Evolutionary conservation across 2,329 filamentous ascomycete genomes (phyloP), one percentile per base, ranked within the genome.

Genomic region (Incumbomyces delicatus): DNA sequence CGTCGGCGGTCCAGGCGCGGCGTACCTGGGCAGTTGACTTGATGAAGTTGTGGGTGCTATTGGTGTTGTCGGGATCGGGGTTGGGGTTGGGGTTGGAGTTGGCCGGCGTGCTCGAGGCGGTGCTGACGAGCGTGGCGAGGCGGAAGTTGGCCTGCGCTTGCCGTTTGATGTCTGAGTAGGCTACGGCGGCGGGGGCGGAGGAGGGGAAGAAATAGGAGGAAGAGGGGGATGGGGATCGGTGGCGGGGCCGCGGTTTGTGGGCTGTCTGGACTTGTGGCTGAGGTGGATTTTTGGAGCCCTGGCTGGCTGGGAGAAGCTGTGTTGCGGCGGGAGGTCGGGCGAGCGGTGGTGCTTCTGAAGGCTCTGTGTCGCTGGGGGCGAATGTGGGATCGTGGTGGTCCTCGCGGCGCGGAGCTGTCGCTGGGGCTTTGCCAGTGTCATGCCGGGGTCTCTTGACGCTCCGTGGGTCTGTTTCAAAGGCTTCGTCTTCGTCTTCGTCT

Each of bases 1-100:
- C 71, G 8, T 54, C 57, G 1, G 56, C 50, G 1, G 63, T 63
- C 67, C 67, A 74, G 4, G 44, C 20, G 32, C 39, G 34, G 37
- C 57, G 46, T 8, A 43, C 40, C 45, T 58, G 61, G 36, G n/a
- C n/a, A n/a, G 60, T 13, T 16, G 17, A 18, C n/a, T 18, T 12
- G 6, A 37, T 12, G 6, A 16, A 22, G n/a, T 10, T 44, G 42
- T n/a, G 5, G 12, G 2, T 34, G 33, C 7, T 37, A 41, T 11
- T n/a, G 13, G 18, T 16, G 12, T 44, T 35, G 41, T 17, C 12
- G 30, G 6, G 41, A 34, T 44, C 30, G 10, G n/a, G 27, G n/a
- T 12, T 17, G 16, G 17, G 41, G 16, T 44, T 35, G 41, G 5
- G 44, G 31, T n/a, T 17, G 18, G 30, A 16, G 6, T 5, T 27